These are phyloP conservation scores for Colletotrichum magnum DNA, from an alignment of 2,329 filamentous ascomycete genomes.

Conservation along the genomic window DNA sequence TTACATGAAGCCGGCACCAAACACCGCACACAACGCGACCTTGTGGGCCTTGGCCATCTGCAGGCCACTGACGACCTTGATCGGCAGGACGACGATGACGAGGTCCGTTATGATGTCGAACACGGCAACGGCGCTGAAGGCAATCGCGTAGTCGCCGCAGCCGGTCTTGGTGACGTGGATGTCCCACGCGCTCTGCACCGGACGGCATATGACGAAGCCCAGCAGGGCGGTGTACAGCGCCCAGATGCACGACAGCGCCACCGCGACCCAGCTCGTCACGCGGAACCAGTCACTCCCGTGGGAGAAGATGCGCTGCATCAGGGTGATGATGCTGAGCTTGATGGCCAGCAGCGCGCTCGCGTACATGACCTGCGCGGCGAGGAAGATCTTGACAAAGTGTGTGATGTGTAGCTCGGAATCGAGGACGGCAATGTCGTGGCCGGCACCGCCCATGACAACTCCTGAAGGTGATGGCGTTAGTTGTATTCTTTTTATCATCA, in stretches of 20 bases:
- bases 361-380: conserved; percentile 20
- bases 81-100: conserved; percentile 40
- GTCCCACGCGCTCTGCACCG: conserved; percentile 51
- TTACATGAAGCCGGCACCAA: conserved; percentile 41
- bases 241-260: conserved; percentile 5
- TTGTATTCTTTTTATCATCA: too few relatives aligned
- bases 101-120: conserved; percentile 43
- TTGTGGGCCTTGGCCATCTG: conserved; percentile 39
- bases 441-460: conserved; percentile 11
- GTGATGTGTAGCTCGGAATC: conserved; percentile 5
- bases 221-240: conserved; percentile 10
- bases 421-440: conserved; percentile 10
- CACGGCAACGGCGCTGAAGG: conserved; percentile 40
- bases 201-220: conserved; percentile 49
- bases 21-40: conserved; percentile 38
- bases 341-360: conserved; percentile 1
- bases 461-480: neutral
- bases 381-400: conserved; percentile 14
- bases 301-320: conserved; percentile 25
- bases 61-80: conserved; percentile 36
- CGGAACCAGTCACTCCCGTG: conserved; percentile 2
- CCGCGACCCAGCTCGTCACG: neutral
- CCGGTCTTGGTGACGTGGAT: conserved; percentile 31
- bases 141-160: conserved; percentile 38
- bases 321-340: conserved; percentile 22